Base-by-base conservation (phyloP, 805 yeast genomes). In the Scheffersomyces spartinae region DNA sequence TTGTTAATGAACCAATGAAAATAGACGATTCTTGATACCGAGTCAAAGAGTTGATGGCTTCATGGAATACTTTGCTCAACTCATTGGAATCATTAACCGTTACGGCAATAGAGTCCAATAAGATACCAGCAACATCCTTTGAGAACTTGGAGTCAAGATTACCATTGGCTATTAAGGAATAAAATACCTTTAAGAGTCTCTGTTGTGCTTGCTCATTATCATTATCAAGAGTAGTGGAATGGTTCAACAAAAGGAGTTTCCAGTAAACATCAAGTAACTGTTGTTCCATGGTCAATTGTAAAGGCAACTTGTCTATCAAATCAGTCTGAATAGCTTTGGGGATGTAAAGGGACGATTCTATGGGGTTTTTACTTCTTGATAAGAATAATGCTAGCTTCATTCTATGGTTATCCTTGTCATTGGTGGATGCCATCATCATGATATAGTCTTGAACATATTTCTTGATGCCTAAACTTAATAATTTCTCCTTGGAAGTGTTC, bases 371-470 rank as follows among this genome's bases (percentile, higher is more conserved):
- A 26, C 33, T 30, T 16, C 37, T 40, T 2, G 35, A 23, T 17
- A 47, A 30, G 29, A 47, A 47, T 13, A 31, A 42, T 8, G 52
- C 35, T 14, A 43, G n/a, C n/a, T n/a, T n/a, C n/a, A n/a, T n/a
- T n/a, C n/a, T n/a, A n/a, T n/a, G n/a, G n/a, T n/a, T n/a, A n/a
- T n/a, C n/a, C n/a, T n/a, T n/a, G n/a, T n/a, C n/a, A n/a, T n/a
- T n/a, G n/a, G n/a, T n/a, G n/a, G n/a, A n/a, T n/a, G n/a, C n/a
- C n/a, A n/a, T n/a, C n/a, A n/a, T n/a, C n/a, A 64, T 52, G 15
- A 77, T 47, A 28, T 51, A 74, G 5, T 60, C 60, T 27, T 70
- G 73, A 10, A 76, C 43, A 30, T 52, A 64, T 15, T 54, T 58
- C 3, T 43, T 38, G 11, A 45, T 35, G 2, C 72, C 68, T 29